Evolutionary conservation across 257 asterid species (phyloP).

Genomic region (Solanum sejunctum): DNA sequence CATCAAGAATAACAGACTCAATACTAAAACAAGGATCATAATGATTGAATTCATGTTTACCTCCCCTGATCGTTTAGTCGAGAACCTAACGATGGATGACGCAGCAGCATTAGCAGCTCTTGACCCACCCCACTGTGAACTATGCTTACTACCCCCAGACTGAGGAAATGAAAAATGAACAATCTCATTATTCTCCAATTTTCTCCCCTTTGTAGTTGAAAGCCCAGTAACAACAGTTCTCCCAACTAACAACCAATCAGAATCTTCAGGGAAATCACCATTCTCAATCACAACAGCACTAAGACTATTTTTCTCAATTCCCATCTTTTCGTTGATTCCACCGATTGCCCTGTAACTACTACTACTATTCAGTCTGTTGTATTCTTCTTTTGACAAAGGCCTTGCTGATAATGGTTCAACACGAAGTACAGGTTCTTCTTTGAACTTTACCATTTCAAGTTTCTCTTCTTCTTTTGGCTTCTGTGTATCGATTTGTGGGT

Average conservation of each 20-base stretch:
- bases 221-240: conserved; percentile 55
- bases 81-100: conserved; percentile 64
- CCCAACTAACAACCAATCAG: conserved; percentile 75
- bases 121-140: conserved; percentile 21
- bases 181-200: conserved; percentile 71
- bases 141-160: conserved; percentile 6
- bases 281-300: conserved; percentile 55
- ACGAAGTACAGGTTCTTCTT: conserved; percentile 16
- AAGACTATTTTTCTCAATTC: conserved; percentile 9
- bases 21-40: neutral
- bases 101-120: conserved; percentile 21
- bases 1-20: neutral
- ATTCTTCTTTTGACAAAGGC: conserved; percentile 27
- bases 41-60: conserved; percentile 12
- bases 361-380: neutral
- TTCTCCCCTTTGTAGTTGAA: conserved; percentile 74
- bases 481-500: neutral
- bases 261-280: conserved; percentile 68
- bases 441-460: neutral
- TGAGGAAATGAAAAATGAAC: conserved; percentile 62
- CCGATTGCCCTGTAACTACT: neutral
- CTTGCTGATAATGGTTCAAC: conserved; percentile 39
- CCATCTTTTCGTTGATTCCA: conserved; percentile 11
- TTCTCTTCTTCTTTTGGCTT: neutral
- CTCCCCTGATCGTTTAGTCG: conserved; percentile 74